These are phyloP conservation scores for Talaromyces albobiverticillius DNA, from an alignment of 2,329 filamentous ascomycete genomes.

Conservation along the genomic window DNA sequence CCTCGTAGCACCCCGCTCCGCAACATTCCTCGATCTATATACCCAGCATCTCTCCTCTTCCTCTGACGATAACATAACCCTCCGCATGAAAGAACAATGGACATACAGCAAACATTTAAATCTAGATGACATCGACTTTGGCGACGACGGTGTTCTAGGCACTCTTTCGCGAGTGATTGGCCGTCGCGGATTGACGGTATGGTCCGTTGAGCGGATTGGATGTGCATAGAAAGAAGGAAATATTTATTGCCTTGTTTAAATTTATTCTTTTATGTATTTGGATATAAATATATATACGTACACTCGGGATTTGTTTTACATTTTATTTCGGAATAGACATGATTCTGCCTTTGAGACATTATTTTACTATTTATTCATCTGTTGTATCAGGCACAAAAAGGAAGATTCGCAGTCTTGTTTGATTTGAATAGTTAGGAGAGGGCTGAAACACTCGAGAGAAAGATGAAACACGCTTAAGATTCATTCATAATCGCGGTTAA, in stretches of 20 bases:
- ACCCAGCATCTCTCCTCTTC: constrained; percentile 16
- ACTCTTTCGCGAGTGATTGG: constrained; percentile 48
- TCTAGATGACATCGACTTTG: constrained; percentile 53
- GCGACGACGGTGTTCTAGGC: constrained; percentile 44
- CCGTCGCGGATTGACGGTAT: constrained; percentile 48
- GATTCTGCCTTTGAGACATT: no score
- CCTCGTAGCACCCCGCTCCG: constrained; percentile 47
- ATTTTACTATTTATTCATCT: neutral
- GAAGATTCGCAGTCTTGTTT: no score
- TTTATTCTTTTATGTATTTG: constrained; percentile 10
- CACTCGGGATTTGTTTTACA: neutral
- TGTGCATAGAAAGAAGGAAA: constrained; percentile 23
- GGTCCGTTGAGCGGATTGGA: constrained; percentile 39
- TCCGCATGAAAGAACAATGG: constrained; percentile 42
- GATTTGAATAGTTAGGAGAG: no score
- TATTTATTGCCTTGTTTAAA: neutral
- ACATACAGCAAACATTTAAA: constrained; percentile 47
- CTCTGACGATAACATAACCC: constrained; percentile 19
- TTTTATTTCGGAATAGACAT: no score
- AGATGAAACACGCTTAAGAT: neutral
- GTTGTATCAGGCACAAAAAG: neutral
- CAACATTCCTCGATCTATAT: constrained; percentile 41
- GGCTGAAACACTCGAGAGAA: no score
- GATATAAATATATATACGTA: no score
- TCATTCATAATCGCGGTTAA: constrained; percentile 11